Conservation (phyloP, 306 rosid species). For the Hippophae gyantsensis region DNA sequence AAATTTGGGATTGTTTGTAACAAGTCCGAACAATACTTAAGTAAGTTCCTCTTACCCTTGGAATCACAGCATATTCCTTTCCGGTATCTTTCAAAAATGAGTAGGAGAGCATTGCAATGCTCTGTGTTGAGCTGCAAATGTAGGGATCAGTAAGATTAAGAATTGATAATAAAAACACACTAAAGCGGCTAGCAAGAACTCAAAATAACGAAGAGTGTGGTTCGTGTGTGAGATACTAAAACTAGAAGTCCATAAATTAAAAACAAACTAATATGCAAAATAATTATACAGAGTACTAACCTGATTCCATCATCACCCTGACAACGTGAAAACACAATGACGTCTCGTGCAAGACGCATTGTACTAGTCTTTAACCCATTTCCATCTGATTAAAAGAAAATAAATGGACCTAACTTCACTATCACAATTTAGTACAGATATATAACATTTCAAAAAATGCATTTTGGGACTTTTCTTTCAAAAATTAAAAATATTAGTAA, state of each 20-base stretch:
- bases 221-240: neutral
- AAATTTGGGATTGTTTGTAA: too few relatives aligned
- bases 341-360: too few relatives aligned
- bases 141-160: constrained; percentile 13
- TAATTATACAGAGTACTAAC: constrained; percentile 22
- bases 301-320: constrained; percentile 47
- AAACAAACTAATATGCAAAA: too few relatives aligned
- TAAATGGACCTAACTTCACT: too few relatives aligned
- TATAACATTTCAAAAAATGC: too few relatives aligned
- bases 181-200: neutral
- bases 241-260: too few relatives aligned
- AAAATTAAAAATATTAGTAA: too few relatives aligned
- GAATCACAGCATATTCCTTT: constrained; percentile 86
- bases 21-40: neutral
- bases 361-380: too few relatives aligned
- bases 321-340: constrained; percentile 30
- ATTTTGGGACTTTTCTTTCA: too few relatives aligned
- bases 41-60: constrained; percentile 50
- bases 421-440: too few relatives aligned
- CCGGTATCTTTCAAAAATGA: constrained; percentile 76
- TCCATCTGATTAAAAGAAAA: too few relatives aligned
- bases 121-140: constrained; percentile 56
- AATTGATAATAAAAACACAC: neutral
- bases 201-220: too few relatives aligned
- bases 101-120: constrained; percentile 85